Evolutionary conservation across 2,329 filamentous ascomycete genomes (phyloP).

Genomic region (Ophiostoma fasciatum): DNA sequence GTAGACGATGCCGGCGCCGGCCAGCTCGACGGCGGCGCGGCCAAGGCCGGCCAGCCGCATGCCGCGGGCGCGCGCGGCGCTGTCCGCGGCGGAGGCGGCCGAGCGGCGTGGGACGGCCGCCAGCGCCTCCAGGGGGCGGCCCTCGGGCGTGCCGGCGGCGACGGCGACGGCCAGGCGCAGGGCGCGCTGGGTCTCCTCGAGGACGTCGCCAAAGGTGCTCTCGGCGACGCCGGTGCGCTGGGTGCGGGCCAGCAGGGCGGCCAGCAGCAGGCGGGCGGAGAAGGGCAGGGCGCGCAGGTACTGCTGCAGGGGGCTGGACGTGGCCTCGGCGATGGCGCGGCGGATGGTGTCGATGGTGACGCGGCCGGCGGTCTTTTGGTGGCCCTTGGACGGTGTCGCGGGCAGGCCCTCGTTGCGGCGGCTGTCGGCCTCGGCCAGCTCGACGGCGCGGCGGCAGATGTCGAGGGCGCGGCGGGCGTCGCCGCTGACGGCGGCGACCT

Average conservation of each 20-base stretch:
- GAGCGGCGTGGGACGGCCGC: no score
- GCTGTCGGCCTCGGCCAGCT: conserved; percentile 70
- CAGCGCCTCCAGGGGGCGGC: conserved; percentile 46
- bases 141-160: conserved; percentile 16
- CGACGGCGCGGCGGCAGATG: conserved; percentile 88
- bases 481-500: conserved; percentile 91
- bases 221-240: conserved; percentile 76
- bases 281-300: conserved; percentile 73
- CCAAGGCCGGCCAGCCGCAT: conserved; percentile 19
- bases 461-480: conserved; percentile 86
- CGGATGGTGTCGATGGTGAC: conserved; percentile 92
- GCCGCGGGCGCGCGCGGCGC: conserved; percentile 12
- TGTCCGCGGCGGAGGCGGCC: no score
- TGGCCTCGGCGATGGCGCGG: conserved; percentile 87
- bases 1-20: conserved; percentile 76
- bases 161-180: conserved; percentile 41
- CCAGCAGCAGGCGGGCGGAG: conserved; percentile 70
- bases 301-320: conserved; percentile 80
- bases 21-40: conserved; percentile 64
- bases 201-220: conserved; percentile 73
- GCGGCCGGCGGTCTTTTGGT: conserved; percentile 25
- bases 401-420: conserved; percentile 13
- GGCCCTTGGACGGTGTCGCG: conserved; percentile 19
- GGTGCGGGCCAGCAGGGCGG: conserved; percentile 63
- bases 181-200: conserved; percentile 69